Evolutionary conservation across 2,329 filamentous ascomycete species (phyloP), one percentile per base, ranked within the genome.

Genomic region (Fusarium multiceps): DNA sequence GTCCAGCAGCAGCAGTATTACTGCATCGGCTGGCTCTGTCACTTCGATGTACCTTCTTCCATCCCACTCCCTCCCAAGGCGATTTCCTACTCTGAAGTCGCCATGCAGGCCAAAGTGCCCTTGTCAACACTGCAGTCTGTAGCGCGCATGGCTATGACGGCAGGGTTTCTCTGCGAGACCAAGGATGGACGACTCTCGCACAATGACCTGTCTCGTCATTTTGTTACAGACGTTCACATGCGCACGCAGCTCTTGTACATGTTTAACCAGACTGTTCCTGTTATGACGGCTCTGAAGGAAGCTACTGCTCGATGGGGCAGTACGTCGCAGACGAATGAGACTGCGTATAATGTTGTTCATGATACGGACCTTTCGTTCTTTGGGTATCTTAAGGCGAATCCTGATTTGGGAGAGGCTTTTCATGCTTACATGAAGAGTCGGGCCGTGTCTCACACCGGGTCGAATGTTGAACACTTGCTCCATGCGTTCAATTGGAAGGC

Each of bases 111-210:
- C 6, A n/a, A 34, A 11, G 66, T 69, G 3, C 66, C 66, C 3
- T 6, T 58, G 23, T 58, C 66, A 5, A 67, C 48, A 8, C 42
- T 69, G 0, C 41, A 53, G 20, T 63, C 66, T 0, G 53, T 72
- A 2, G 57, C 74, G 6, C 78, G 81, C 4, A 81, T 82, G 75
- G 80, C 79, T 3, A 82, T 82, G 70, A 79, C 78, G 2, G 72
- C 68, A 40, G 66, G 70, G 0, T 57, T 83, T 7, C 75, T 83
- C 23, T 45, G 55, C 18, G 81, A 83, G 54, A 75, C 74, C 0
- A 58, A 58, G 10, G 62, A 76, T 10, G 63, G 61, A 14, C n/a
- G 57, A 6, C 53, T 83, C 3, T 75, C 74, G 1, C 82, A 83
- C 49, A 78, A 65, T 9, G 57, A 71, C 0, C 60, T 75, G 2